Conservation (phyloP, 1,139 yeast species). For the Blastobotrys capitulatus region DNA sequence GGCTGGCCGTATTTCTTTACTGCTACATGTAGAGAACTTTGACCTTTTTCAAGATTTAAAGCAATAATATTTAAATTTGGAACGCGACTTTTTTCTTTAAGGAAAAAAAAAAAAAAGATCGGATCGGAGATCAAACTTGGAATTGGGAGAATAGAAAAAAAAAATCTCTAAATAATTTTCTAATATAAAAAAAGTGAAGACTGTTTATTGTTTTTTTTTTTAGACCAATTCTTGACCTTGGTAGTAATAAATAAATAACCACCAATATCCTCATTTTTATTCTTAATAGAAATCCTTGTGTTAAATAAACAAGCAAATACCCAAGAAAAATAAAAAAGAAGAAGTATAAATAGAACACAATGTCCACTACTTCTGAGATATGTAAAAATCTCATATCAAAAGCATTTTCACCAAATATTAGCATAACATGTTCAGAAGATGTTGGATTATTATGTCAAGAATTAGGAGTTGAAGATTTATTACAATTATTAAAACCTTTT, state of each 20-base stretch:
- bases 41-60: too few relatives aligned
- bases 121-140: too few relatives aligned
- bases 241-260: background rate
- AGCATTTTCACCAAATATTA: conserved; percentile 53
- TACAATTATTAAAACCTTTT: conserved; percentile 39
- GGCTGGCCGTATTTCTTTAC: too few relatives aligned
- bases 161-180: too few relatives aligned
- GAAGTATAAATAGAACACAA: background rate
- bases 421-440: conserved; percentile 48
- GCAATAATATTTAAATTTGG: too few relatives aligned
- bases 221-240: background rate
- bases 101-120: too few relatives aligned
- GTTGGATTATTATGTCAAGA: conserved; percentile 45
- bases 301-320: too few relatives aligned
- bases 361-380: background rate
- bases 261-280: background rate
- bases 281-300: background rate
- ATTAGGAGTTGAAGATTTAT: conserved; percentile 34
- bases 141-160: too few relatives aligned
- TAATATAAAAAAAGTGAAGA: too few relatives aligned
- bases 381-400: conserved; percentile 26
- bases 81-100: too few relatives aligned
- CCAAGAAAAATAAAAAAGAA: background rate
- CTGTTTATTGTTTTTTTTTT: too few relatives aligned
- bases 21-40: too few relatives aligned